Evolutionary conservation across 176 grass and related monocot genomes (phyloP).

Genomic region (Calamus simplicifolius): DNA sequence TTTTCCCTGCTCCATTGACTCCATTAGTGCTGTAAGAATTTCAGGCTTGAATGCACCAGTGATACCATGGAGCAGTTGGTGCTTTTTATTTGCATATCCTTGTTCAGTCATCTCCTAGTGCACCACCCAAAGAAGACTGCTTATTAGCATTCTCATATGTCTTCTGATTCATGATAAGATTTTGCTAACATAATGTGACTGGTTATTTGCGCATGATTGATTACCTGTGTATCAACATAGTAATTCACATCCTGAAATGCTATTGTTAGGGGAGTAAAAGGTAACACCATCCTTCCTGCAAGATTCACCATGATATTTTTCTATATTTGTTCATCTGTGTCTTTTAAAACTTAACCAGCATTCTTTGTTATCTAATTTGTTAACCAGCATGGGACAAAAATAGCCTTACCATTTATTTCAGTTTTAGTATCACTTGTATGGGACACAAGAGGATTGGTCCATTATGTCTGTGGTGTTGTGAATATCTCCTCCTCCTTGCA

Average conservation of each 20-base stretch:
- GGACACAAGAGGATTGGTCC: constrained; percentile 14
- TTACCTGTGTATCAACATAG: constrained; percentile 64
- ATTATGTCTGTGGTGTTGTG: background rate
- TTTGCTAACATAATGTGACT: background rate
- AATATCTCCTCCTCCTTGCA: constrained; percentile 13
- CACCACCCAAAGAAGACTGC: background rate
- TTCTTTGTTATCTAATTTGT: too few relatives aligned
- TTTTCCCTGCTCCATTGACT: constrained; percentile 72
- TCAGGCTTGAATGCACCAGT: constrained; percentile 53
- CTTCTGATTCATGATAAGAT: background rate
- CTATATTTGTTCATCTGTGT: too few relatives aligned
- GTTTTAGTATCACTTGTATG: background rate
- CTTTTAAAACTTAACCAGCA: background rate
- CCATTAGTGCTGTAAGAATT: constrained; percentile 61
- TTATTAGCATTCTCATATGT: too few relatives aligned
- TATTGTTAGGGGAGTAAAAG: constrained; percentile 65
- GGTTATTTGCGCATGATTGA: constrained; percentile 4
- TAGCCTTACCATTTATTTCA: constrained; percentile 28
- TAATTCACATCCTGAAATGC: constrained; percentile 75
- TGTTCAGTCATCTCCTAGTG: constrained; percentile 60
- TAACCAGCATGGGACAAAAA: background rate
- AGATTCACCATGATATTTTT: background rate
- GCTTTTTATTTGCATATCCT: constrained; percentile 36
- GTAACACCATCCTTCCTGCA: constrained; percentile 67
- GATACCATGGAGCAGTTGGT: constrained; percentile 59